Evolutionary conservation across 1,139 yeast genomes (phyloP), one percentile per base, ranked within the genome.

Genomic region (Blastobotrys buckinghamii): DNA sequence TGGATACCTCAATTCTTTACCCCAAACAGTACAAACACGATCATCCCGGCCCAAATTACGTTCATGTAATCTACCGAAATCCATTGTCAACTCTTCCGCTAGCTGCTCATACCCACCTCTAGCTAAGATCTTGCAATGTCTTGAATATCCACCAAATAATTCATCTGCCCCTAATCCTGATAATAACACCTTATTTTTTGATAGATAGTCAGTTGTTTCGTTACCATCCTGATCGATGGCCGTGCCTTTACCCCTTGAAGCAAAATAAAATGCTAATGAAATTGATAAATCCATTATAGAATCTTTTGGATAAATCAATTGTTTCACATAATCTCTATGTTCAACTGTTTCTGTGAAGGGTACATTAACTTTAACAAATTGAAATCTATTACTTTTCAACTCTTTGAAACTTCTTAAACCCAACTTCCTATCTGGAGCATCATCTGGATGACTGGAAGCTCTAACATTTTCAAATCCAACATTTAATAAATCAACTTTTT

Each of bases 111-210:
- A 60, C 2, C 73, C 66, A 2, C 53, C 51, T 0, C 40, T 50
- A 1, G 59, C 50, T 30, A 55, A 57, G 42, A 55, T 55, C 32
- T 79, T 68, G 49, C 79, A 81, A 60, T 86, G 95, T 35, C 95
- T 68, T 1, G 88, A 85, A 64, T 92, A 92, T 0, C 99, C 99
- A 0, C 95, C 99, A 70, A 85, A 89, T 27, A 80, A 69, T 66
- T 92, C 98, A 67, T 92, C 99, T 0, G 98, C 98, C 1, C 99
- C 99, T n/a, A 92, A 72, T 0, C 99, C 98, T 51, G 96, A 86
- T 39, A 94, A 72, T 10, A 90, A 67, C 0, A 90, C 96, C 55
- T 81, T 79, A 10, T 88, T 78, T 8, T 66, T 63, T 15, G 90
- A 77, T 34, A 9, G 24, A 42, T 51, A 57, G 42, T 27, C 45